Evolutionary conservation across 768 basidiomycete genomes (phyloP).

Genomic region (Termitomyces sp.): DNA sequence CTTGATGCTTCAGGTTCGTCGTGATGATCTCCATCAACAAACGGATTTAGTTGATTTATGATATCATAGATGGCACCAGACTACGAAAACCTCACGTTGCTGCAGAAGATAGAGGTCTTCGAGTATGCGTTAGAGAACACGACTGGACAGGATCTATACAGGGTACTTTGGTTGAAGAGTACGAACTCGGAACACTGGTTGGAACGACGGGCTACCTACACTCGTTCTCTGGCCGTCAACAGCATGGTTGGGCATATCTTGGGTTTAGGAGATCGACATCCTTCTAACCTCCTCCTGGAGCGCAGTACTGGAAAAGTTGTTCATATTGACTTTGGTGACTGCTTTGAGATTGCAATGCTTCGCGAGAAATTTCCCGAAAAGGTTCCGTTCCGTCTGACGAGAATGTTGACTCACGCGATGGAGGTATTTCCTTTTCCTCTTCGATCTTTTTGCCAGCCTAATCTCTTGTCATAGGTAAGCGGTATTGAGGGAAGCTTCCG

Average conservation of each 20-base stretch:
- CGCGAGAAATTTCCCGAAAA: slow-evolving; percentile 99
- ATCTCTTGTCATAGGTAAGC: slow-evolving; percentile 60
- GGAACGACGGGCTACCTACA: slow-evolving; percentile 93
- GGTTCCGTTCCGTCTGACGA: slow-evolving; percentile 94
- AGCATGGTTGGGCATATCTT: slow-evolving; percentile 99
- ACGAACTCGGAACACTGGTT: slow-evolving; percentile 96
- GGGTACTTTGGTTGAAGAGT: slow-evolving; percentile 95
- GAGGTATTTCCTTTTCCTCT: slow-evolving; percentile 50
- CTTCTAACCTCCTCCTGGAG: slow-evolving; percentile 90
- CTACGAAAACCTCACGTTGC: slow-evolving; percentile 87
- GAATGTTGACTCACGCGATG: slow-evolving; percentile 99
- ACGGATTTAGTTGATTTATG: neutral
- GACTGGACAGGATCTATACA: slow-evolving; percentile 95
- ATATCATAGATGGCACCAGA: slow-evolving; percentile 90
- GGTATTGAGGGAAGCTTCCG: slow-evolving; percentile 98
- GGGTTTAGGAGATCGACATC: slow-evolving; percentile 96
- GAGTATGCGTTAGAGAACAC: slow-evolving; percentile 98
- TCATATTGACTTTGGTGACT: slow-evolving; percentile 97
- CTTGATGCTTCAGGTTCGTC: slow-evolving; percentile 89
- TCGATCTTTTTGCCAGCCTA: neutral
- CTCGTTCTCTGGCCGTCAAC: slow-evolving; percentile 91
- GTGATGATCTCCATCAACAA: neutral
- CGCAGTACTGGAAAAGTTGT: slow-evolving; percentile 91
- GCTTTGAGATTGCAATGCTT: slow-evolving; percentile 97
- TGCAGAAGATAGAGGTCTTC: slow-evolving; percentile 99